These are phyloP conservation scores for Phytophthora sansomeana DNA, from an alignment of 352 stramenopile species.

Conservation along the genomic window DNA sequence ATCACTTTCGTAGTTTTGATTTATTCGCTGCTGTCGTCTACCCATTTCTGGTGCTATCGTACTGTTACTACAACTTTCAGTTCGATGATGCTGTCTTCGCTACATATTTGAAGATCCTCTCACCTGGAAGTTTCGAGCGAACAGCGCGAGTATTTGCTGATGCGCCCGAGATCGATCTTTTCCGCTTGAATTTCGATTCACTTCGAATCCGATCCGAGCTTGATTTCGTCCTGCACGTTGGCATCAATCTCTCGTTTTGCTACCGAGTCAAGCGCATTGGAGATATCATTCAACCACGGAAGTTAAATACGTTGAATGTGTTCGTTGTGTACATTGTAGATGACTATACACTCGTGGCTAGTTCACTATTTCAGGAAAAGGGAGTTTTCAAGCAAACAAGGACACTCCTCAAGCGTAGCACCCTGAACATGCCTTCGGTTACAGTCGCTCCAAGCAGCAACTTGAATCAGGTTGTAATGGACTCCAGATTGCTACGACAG, in stretches of 20 bases:
- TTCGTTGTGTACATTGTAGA: too few relatives aligned
- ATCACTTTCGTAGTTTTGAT: constrained; percentile 47
- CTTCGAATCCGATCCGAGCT: constrained; percentile 34
- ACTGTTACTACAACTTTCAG: constrained; percentile 39
- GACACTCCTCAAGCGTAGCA: too few relatives aligned
- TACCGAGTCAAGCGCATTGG: constrained; percentile 34
- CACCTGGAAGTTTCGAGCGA: constrained; percentile 34
- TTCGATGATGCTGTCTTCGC: constrained; percentile 33
- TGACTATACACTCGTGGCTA: too few relatives aligned
- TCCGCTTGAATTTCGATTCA: constrained; percentile 37
- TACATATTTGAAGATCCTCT: constrained; percentile 29
- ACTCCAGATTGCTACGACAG: too few relatives aligned
- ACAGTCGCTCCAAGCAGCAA: too few relatives aligned
- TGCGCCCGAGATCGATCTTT: constrained; percentile 33
- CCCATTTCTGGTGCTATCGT: constrained; percentile 32
- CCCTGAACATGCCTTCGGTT: too few relatives aligned
- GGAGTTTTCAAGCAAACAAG: too few relatives aligned
- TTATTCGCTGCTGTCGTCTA: constrained; percentile 37
- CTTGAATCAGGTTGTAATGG: too few relatives aligned
- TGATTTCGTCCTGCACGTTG: constrained; percentile 33
- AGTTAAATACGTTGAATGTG: too few relatives aligned
- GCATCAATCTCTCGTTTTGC: constrained; percentile 40
- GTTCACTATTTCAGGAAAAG: too few relatives aligned
- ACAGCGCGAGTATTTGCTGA: constrained; percentile 28
- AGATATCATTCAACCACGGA: constrained; percentile 1